phyloP scores from a whole-genome alignment of 108 stramenopile genomes.

The Fistulifera pelliculosa region DNA sequence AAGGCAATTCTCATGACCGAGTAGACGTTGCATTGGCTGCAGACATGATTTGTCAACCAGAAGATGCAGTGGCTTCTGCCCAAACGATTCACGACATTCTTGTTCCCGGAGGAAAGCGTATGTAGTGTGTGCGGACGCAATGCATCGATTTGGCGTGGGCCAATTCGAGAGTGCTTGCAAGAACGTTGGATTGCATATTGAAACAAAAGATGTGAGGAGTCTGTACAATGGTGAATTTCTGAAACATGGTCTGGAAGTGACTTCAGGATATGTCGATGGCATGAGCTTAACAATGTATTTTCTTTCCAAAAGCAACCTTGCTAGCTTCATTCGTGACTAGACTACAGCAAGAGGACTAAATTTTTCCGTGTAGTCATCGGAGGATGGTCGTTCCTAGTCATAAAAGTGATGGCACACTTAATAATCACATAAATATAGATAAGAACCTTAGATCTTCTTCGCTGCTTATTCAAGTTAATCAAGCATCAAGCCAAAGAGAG shows the following conservation, averaged over 20 bases:
- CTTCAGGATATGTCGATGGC: conserved; percentile 59
- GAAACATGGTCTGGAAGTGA: conserved; percentile 28
- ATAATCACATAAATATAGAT: no score
- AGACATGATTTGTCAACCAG: conserved; percentile 74
- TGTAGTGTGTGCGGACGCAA: conserved; percentile 62
- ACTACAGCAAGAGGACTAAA: no score
- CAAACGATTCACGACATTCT: conserved; percentile 57
- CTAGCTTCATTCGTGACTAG: no score
- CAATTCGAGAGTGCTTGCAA: conserved; percentile 51
- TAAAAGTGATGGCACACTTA: no score
- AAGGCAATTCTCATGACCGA: conserved; percentile 14
- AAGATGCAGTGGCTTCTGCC: conserved; percentile 64
- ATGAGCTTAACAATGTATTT: conserved; percentile 55
- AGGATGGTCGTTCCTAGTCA: no score
- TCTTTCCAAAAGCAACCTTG: no score
- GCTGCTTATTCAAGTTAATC: no score
- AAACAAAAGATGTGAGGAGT: conserved; percentile 4
- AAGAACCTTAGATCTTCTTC: no score
- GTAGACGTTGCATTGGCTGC: conserved; percentile 73
- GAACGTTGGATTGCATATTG: conserved; percentile 19
- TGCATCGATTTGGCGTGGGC: conserved; percentile 80
- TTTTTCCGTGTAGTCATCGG: no score
- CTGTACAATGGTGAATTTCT: conserved; percentile 35
- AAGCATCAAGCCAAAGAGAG: no score
- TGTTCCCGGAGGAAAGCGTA: conserved; percentile 39